Conservation (phyloP, 257 asterid genomes). For the Misopates orontium region DNA sequence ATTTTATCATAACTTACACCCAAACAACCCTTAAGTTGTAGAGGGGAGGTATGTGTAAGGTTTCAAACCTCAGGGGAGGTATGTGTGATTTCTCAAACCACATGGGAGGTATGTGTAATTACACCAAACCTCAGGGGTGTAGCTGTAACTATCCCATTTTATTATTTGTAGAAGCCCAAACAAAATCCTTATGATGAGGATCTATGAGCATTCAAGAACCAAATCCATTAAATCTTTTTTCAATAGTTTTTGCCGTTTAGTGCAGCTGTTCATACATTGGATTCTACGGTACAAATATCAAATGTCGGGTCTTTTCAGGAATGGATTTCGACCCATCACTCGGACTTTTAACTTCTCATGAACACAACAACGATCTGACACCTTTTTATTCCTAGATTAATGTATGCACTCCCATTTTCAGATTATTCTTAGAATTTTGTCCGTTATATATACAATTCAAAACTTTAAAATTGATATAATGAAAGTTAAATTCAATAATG, state of each 20-base stretch:
- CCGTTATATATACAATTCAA: neutral
- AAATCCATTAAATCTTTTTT: neutral
- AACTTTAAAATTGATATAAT: neutral
- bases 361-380: constrained; percentile 4
- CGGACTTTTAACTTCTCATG: constrained; percentile 29
- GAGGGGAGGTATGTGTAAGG: no score
- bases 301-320: constrained; percentile 22
- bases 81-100: no score
- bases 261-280: constrained; percentile 23
- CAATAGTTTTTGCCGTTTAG: neutral
- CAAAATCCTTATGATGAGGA: neutral
- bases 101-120: no score
- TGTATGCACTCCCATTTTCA: neutral
- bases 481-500: neutral
- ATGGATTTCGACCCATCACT: constrained; percentile 21
- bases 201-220: neutral
- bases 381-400: neutral
- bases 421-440: neutral
- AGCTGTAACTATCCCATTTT: no score
- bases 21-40: no score
- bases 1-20: no score
- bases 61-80: no score
- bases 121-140: no score
- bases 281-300: constrained; percentile 22
- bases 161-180: neutral